Conservation (phyloP, 2,329 filamentous ascomycete genomes). For the Xylaria sp. region DNA sequence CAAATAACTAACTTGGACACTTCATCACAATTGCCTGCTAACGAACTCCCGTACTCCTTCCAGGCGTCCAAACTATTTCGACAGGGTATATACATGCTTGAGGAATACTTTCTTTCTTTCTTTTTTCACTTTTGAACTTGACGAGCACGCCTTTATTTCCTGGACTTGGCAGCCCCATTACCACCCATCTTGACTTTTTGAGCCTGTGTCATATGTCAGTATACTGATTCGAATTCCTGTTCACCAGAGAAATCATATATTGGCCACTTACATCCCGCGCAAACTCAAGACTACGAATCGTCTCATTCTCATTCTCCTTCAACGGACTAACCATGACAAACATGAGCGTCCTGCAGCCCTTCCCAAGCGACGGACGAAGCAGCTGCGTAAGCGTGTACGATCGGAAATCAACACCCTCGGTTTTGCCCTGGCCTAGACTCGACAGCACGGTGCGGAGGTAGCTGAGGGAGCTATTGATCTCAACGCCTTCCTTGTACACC, state of each 20-base stretch:
- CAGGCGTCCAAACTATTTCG: slow-evolving; percentile 13
- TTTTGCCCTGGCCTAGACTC: slow-evolving; percentile 83
- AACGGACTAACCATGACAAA: slow-evolving; percentile 98
- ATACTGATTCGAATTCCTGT: background rate
- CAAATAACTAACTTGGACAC: slow-evolving; percentile 9
- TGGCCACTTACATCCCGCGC: slow-evolving; percentile 80
- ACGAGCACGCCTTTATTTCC: slow-evolving; percentile 34
- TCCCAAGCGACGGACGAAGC: slow-evolving; percentile 92
- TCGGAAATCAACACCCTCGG: slow-evolving; percentile 87
- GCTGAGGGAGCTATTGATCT: slow-evolving; percentile 94
- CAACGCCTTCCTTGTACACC: slow-evolving; percentile 91
- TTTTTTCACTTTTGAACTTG: background rate
- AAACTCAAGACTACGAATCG: slow-evolving; percentile 92
- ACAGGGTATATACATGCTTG: slow-evolving; percentile 33
- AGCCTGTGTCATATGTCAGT: slow-evolving; percentile 39
- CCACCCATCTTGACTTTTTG: slow-evolving; percentile 50
- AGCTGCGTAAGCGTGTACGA: slow-evolving; percentile 98
- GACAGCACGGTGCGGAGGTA: slow-evolving; percentile 95
- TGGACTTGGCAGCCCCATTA: slow-evolving; percentile 38
- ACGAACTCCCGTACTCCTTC: slow-evolving; percentile 11
- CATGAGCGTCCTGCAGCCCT: slow-evolving; percentile 98
- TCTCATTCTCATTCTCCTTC: slow-evolving; percentile 90
- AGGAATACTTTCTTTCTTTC: slow-evolving; percentile 10
- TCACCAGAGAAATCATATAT: too few relatives aligned
- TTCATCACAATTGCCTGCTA: slow-evolving; percentile 27